Evolutionary conservation across 2,329 filamentous ascomycete species (phyloP).

Genomic region (Ilyonectria sp.): DNA sequence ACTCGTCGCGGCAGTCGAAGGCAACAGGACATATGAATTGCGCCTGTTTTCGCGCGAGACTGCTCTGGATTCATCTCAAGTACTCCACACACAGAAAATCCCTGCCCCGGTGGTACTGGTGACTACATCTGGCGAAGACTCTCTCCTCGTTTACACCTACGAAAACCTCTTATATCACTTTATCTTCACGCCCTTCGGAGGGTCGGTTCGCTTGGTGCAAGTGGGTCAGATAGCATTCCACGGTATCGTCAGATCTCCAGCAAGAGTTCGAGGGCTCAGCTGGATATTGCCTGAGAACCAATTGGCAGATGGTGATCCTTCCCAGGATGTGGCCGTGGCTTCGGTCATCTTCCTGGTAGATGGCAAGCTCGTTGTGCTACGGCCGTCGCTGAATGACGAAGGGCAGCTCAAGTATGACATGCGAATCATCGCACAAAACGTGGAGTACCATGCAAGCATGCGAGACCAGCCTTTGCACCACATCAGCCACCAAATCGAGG

Average conservation of each 20-base stretch:
- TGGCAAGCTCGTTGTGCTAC: conserved; percentile 92
- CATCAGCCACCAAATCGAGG: conserved; percentile 48
- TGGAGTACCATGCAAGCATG: conserved; percentile 95
- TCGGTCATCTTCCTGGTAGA: conserved; percentile 98
- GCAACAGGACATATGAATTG: conserved; percentile 84
- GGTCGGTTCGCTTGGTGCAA: conserved; percentile 82
- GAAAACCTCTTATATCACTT: conserved; percentile 97
- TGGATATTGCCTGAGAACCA: conserved; percentile 97
- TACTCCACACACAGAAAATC: conserved; percentile 83
- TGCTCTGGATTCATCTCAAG: conserved; percentile 78
- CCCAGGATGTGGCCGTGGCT: conserved; percentile 93
- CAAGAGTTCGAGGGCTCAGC: conserved; percentile 91
- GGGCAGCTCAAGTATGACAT: conserved; percentile 97
- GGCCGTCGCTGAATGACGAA: conserved; percentile 86
- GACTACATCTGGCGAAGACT: conserved; percentile 92
- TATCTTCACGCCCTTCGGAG: conserved; percentile 82
- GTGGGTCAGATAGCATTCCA: conserved; percentile 99
- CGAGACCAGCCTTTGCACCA: conserved; percentile 79
- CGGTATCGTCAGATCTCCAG: conserved; percentile 94
- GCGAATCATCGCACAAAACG: conserved; percentile 95
- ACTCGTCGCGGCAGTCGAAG: conserved; percentile 92
- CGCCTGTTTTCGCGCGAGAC: conserved; percentile 94
- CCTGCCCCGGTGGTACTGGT: conserved; percentile 91
- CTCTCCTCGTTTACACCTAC: conserved; percentile 95
- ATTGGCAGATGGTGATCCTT: conserved; percentile 90